phyloP scores from a whole-genome alignment of 305 asterid genomes.

The Fraxinus baroniana region DNA sequence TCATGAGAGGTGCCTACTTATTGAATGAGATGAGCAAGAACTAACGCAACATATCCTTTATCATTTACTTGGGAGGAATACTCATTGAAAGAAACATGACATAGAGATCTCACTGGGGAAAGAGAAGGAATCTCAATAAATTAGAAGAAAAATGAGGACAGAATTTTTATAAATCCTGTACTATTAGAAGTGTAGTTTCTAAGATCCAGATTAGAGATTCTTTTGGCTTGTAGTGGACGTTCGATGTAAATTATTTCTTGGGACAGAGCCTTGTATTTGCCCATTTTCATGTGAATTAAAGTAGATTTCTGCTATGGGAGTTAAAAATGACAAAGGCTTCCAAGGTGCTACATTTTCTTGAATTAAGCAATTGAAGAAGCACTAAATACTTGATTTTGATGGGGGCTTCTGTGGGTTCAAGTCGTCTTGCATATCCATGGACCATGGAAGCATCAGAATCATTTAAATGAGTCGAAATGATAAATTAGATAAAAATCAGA shows the following conservation, averaged over 20 bases:
- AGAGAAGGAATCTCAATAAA: neutral
- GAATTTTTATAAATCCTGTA: neutral
- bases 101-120: constrained; percentile 6
- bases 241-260: neutral
- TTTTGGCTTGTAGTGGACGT: neutral
- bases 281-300: neutral
- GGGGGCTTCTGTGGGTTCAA: neutral
- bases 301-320: neutral
- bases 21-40: constrained; percentile 5
- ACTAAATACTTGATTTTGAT: neutral
- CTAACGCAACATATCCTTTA: neutral
- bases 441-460: neutral
- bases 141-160: neutral
- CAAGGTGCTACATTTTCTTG: neutral
- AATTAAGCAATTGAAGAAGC: neutral
- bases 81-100: neutral
- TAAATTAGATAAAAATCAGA: neutral
- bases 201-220: neutral
- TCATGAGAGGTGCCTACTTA: neutral
- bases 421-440: neutral
- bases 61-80: constrained; percentile 1
- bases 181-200: neutral
- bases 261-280: neutral
- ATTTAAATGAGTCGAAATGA: neutral
- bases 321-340: neutral